phyloP scores from a whole-genome alignment of 164 flowering plant genomes.

The Paratinospora sagittata region DNA sequence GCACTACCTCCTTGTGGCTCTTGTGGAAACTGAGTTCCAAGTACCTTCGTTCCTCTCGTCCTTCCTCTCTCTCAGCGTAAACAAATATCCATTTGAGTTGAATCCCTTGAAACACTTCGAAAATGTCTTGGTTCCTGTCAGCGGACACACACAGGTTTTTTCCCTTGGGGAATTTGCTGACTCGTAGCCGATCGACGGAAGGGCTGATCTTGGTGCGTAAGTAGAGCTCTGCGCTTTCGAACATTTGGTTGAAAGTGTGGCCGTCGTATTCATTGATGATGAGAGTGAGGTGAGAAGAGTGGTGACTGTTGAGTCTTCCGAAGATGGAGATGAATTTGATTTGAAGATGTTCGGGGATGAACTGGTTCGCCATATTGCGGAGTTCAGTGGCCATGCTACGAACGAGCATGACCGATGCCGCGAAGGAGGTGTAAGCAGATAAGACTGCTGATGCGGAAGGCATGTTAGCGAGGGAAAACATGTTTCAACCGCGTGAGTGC shows the following conservation, averaged over 20 bases:
- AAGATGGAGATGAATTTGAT: no score
- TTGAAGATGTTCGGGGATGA: no score
- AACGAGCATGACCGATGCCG: no score
- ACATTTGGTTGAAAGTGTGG: background rate
- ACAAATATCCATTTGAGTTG: constrained; percentile 3
- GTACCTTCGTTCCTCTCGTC: background rate
- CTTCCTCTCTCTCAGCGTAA: background rate
- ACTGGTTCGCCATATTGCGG: no score
- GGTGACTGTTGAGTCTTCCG: background rate
- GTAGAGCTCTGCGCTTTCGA: background rate
- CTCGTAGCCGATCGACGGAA: no score
- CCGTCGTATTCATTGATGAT: background rate
- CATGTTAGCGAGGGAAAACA: background rate
- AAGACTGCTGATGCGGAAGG: background rate
- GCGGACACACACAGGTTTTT: no score
- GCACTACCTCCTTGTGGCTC: constrained; percentile 26
- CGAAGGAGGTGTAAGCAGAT: no score
- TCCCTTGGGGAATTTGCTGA: no score
- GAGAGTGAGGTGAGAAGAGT: background rate
- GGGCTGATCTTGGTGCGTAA: background rate
- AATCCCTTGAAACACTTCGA: background rate
- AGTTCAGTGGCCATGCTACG: no score
- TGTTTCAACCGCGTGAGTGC: background rate
- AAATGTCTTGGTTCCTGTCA: background rate
- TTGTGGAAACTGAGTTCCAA: constrained; percentile 38